Evolutionary conservation across 2,329 filamentous ascomycete species (phyloP).

Genomic region (Apiospora arundinis): DNA sequence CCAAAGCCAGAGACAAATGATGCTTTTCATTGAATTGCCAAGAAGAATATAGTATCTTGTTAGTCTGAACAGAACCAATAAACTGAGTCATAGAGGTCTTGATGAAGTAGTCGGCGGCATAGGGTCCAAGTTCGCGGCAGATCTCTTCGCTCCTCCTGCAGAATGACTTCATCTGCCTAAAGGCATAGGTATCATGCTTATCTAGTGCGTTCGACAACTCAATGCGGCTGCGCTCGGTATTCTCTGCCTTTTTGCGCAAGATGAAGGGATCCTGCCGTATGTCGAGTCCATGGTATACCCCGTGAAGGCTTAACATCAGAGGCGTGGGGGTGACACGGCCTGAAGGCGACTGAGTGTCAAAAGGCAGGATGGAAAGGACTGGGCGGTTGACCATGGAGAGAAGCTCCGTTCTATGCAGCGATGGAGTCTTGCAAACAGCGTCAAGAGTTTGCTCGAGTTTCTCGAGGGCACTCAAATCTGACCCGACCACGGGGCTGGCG

Average conservation of each 20-base stretch:
- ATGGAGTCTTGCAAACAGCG: conserved; percentile 72
- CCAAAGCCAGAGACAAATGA: conserved; percentile 59
- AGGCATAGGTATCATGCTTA: conserved; percentile 57
- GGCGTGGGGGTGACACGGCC: conserved; percentile 31
- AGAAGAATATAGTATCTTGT: conserved; percentile 41
- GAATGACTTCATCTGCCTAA: conserved; percentile 63
- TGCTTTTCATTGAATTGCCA: conserved; percentile 58
- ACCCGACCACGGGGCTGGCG: conserved; percentile 76
- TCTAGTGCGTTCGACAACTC: conserved; percentile 47
- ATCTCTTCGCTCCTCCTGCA: conserved; percentile 57
- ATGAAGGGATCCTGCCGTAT: conserved; percentile 68
- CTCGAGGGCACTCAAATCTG: conserved; percentile 60
- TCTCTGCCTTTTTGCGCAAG: conserved; percentile 49
- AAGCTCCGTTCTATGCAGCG: conserved; percentile 71
- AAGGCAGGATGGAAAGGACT: conserved; percentile 49
- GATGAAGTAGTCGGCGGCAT: conserved; percentile 74
- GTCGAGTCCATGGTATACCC: conserved; percentile 53
- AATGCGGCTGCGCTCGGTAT: conserved; percentile 47
- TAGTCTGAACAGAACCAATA: conserved; percentile 35
- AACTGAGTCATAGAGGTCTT: conserved; percentile 49
- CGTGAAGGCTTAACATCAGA: conserved; percentile 51
- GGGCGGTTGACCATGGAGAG: conserved; percentile 73
- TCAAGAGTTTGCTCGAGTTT: conserved; percentile 73
- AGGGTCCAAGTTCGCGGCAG: conserved; percentile 65
- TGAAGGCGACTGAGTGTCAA: conserved; percentile 27